Evolutionary conservation across 805 yeast genomes (phyloP).

Genomic region (Cyberlindnera amylophila): DNA sequence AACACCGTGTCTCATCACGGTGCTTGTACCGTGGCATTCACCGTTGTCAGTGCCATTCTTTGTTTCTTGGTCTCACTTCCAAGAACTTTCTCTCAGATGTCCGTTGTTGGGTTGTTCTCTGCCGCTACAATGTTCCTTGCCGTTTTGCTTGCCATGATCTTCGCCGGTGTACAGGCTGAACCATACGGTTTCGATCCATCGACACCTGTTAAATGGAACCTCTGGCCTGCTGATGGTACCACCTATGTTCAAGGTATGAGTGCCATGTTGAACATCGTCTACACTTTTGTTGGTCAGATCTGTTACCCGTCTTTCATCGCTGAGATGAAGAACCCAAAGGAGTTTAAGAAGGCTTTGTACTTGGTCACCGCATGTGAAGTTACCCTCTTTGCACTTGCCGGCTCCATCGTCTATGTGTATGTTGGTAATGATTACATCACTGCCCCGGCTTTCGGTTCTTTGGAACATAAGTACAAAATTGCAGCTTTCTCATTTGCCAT

Average conservation of each 20-base stretch:
- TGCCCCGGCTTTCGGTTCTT: constrained; percentile 58
- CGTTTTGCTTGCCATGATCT: constrained; percentile 47
- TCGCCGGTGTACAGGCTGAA: constrained; percentile 50
- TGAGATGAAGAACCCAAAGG: constrained; percentile 55
- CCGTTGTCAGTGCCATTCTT: constrained; percentile 44
- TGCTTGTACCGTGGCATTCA: constrained; percentile 49
- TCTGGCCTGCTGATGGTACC: constrained; percentile 53
- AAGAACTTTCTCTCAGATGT: constrained; percentile 51
- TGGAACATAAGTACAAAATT: constrained; percentile 43
- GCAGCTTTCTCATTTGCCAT: constrained; percentile 58
- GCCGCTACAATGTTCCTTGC: constrained; percentile 58
- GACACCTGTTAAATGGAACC: constrained; percentile 39
- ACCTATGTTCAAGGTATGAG: constrained; percentile 50
- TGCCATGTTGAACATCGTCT: constrained; percentile 55
- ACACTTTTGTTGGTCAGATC: constrained; percentile 63
- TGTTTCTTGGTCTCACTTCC: constrained; percentile 53
- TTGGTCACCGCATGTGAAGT: constrained; percentile 50
- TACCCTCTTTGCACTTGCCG: constrained; percentile 48
- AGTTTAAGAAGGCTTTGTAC: constrained; percentile 52
- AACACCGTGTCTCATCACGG: constrained; percentile 50
- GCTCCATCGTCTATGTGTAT: constrained; percentile 55
- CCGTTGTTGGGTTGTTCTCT: constrained; percentile 47
- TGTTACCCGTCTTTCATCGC: constrained; percentile 60
- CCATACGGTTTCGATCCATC: constrained; percentile 39
- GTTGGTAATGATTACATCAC: constrained; percentile 52